Percentiles rank a stretch among this genome's conserved stretches.
phyloP scores from a whole-genome alignment of 2,329 filamentous ascomycete species.

The Davidsoniella eucalypti region DNA sequence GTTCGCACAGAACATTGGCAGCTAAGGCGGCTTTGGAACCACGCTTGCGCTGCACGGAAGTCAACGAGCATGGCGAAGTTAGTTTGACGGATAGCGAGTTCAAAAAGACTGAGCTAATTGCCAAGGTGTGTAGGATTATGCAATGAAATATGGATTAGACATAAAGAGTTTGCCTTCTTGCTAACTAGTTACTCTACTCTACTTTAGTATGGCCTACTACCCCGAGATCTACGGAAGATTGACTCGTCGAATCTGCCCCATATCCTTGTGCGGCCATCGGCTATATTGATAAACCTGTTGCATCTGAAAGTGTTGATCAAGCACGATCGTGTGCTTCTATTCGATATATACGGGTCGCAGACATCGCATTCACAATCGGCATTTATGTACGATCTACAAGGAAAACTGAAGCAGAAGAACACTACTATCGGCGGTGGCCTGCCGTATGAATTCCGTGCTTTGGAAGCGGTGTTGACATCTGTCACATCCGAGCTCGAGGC shows the following conservation, averaged over 20 bases:
- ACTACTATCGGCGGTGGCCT: conserved; percentile 32
- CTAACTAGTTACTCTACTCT: conserved; percentile 13
- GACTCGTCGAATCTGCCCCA: conserved; percentile 91
- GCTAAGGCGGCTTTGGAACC: conserved; percentile 71
- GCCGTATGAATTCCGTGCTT: conserved; percentile 87
- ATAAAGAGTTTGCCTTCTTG: conserved; percentile 6
- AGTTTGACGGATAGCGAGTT: conserved; percentile 90
- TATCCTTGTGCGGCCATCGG: conserved; percentile 81
- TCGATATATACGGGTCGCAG: conserved; percentile 88
- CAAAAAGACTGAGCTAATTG: conserved; percentile 92
- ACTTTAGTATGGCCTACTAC: conserved; percentile 67
- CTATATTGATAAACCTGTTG: conserved; percentile 90
- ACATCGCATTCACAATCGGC: conserved; percentile 90
- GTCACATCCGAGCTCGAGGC: conserved; percentile 84
- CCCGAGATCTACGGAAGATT: conserved; percentile 91
- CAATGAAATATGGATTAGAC: too few species aligned
- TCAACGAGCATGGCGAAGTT: conserved; percentile 81
- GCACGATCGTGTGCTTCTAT: conserved; percentile 81
- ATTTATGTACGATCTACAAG: conserved; percentile 95
- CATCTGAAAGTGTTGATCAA: conserved; percentile 94
- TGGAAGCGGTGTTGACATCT: conserved; percentile 88
- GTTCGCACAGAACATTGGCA: conserved; percentile 32
- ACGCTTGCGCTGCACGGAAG: conserved; percentile 81
- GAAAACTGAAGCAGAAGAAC: conserved; percentile 67
- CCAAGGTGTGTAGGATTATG: conserved; percentile 45